phyloP scores from a whole-genome alignment of 352 stramenopile genomes.

The Pythium phragmitis region DNA sequence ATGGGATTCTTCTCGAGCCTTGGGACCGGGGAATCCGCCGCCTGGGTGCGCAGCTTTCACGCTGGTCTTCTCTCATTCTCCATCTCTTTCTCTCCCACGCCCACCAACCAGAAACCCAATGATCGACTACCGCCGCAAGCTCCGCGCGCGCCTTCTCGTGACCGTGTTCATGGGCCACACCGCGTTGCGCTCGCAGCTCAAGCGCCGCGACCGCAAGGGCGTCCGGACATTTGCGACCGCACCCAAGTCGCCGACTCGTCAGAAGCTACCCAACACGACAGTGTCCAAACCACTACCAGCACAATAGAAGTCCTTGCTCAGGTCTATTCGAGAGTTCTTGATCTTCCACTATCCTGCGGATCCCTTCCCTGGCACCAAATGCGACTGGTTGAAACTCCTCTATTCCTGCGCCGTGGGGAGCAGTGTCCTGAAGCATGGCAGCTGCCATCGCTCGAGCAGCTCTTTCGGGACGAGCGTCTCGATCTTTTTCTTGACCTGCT shows the following conservation, averaged over 20 bases:
- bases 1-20: no score
- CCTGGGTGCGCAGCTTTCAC: no score
- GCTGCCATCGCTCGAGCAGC: not conserved
- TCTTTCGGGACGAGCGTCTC: not conserved
- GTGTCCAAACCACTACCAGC: not conserved
- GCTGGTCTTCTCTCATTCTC: not conserved
- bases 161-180: conserved; percentile 28
- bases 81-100: not conserved
- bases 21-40: no score
- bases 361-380: not conserved
- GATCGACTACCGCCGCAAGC: conserved; percentile 25
- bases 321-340: no score
- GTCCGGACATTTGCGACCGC: conserved; percentile 4
- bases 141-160: conserved; percentile 22
- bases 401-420: not conserved
- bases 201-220: conserved; percentile 11
- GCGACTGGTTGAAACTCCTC: not conserved
- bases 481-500: conserved; percentile 8
- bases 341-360: no score
- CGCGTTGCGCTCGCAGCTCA: conserved; percentile 10
- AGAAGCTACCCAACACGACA: not conserved
- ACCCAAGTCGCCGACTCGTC: conserved; percentile 1
- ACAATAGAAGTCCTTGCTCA: no score
- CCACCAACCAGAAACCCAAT: not conserved
- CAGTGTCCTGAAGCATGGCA: conserved; percentile 5